These are phyloP conservation scores for Peniophora sp. DNA, from an alignment of 1,284 basidiomycete genomes.

Conservation along the genomic window DNA sequence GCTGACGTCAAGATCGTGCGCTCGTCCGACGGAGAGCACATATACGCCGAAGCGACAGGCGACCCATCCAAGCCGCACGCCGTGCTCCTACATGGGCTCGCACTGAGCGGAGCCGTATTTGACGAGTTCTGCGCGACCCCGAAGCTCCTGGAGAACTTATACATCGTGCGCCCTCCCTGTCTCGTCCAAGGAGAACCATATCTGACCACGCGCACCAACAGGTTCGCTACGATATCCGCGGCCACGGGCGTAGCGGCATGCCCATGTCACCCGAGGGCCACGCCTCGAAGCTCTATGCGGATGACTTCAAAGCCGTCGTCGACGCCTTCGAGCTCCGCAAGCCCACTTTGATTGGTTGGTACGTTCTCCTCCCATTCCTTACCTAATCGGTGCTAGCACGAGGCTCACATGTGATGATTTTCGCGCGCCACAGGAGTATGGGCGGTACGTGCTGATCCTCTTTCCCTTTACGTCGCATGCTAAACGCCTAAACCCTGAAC, in stretches of 20 bases:
- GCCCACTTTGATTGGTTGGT: conserved; percentile 13
- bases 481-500: neutral
- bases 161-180: conserved; percentile 3
- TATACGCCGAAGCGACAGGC: conserved; percentile 1
- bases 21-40: conserved; percentile 1
- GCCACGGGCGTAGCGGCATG: conserved; percentile 13
- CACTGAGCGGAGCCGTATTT: neutral
- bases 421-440: neutral
- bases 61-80: conserved; percentile 1
- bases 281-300: conserved; percentile 11
- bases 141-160: neutral
- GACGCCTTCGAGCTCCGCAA: conserved; percentile 10
- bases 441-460: neutral
- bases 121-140: neutral
- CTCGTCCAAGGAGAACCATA: no score
- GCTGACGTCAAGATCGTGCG: neutral
- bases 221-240: conserved; percentile 18
- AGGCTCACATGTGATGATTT: no score
- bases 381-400: no score
- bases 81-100: conserved; percentile 1
- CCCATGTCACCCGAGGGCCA: conserved; percentile 11
- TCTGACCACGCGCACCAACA: no score
- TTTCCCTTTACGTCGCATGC: neutral
- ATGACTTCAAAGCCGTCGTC: conserved; percentile 13
- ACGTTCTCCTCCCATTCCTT: neutral